phyloP scores from a whole-genome alignment of 768 basidiomycete species.

The Gloeopeniophorella convolvens region DNA sequence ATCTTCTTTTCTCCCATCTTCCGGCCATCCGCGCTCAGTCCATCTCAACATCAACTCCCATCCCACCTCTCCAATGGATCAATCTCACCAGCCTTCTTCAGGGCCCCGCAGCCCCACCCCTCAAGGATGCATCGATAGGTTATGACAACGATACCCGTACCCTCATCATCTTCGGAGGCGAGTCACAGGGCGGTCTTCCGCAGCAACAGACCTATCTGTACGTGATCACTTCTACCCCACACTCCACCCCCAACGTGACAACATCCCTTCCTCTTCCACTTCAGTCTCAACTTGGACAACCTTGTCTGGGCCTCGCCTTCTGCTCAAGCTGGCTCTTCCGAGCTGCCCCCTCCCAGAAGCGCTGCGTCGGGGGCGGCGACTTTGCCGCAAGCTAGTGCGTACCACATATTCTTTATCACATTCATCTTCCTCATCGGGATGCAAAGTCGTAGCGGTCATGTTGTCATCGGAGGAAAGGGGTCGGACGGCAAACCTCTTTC shows the following conservation, averaged over 20 bases:
- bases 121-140: conserved; percentile 69
- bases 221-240: conserved; percentile 23
- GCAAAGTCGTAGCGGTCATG: conserved; percentile 62
- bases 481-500: conserved; percentile 45
- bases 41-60: conserved; percentile 45
- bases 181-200: conserved; percentile 56
- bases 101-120: conserved; percentile 49
- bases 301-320: conserved; percentile 54
- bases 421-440: conserved; percentile 18
- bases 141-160: conserved; percentile 42
- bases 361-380: conserved; percentile 62
- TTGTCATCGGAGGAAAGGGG: conserved; percentile 67
- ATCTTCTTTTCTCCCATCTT: conserved; percentile 22
- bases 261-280: conserved; percentile 9
- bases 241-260: neutral
- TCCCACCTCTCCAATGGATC: conserved; percentile 66
- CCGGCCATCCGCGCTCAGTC: conserved; percentile 34
- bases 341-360: conserved; percentile 54
- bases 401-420: conserved; percentile 4
- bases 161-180: conserved; percentile 70
- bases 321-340: conserved; percentile 42
- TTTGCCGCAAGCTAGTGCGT: conserved; percentile 79
- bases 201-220: conserved; percentile 66
- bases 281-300: conserved; percentile 55
- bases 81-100: conserved; percentile 53